phyloP scores from a whole-genome alignment of 202 grass and related monocot genomes.

The Setaria italica region DNA sequence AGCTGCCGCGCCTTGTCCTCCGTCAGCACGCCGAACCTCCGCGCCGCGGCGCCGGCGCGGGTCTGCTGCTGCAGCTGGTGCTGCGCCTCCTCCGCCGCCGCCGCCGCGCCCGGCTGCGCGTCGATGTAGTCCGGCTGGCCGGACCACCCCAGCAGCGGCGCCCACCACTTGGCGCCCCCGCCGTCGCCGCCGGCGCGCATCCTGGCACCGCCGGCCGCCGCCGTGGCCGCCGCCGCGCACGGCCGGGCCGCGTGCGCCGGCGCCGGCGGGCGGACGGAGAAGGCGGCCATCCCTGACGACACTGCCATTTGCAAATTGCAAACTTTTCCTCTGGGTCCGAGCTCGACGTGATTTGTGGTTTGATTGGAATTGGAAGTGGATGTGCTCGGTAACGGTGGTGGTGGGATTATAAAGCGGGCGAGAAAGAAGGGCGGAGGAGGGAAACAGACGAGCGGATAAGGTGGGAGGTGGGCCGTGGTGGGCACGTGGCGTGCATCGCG shows the following conservation, averaged over 20 bases:
- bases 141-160: constrained; percentile 77
- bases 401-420: constrained; percentile 27
- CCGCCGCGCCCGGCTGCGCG: not conserved
- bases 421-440: not conserved
- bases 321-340: not conserved
- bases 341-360: not conserved
- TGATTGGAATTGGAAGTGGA: not conserved
- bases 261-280: constrained; percentile 50
- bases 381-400: not conserved
- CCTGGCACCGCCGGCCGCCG: constrained; percentile 14
- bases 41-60: not conserved
- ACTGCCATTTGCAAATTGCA: constrained; percentile 38
- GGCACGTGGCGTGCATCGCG: not conserved
- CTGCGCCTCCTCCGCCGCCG: not conserved
- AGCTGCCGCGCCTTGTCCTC: constrained; percentile 96
- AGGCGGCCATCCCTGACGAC: constrained; percentile 42
- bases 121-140: constrained; percentile 85
- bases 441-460: constrained; percentile 55
- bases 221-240: constrained; percentile 30
- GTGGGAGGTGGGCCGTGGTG: not conserved
- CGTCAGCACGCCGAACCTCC: constrained; percentile 71
- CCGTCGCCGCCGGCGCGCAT: constrained; percentile 2
- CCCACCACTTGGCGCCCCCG: constrained; percentile 48
- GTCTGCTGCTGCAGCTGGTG: fast-evolving
- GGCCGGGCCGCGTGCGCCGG: constrained; percentile 29